Percentiles rank a stretch among this genome's conserved stretches.
phyloP scores from a whole-genome alignment of 2,329 filamentous ascomycete genomes.

The Xylariaceae sp. region DNA sequence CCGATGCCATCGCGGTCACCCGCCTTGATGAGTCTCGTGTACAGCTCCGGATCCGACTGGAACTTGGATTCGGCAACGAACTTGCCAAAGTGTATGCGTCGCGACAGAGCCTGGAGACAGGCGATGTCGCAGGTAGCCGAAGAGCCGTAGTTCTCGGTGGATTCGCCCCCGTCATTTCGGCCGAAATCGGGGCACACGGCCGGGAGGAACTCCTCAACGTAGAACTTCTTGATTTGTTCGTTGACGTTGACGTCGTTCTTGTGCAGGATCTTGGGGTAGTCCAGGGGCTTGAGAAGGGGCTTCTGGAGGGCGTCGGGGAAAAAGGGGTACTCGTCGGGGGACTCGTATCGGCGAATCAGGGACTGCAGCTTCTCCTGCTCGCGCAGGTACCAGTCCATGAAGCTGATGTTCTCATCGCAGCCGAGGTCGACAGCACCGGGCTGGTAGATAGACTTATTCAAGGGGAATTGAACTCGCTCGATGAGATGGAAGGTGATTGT shows the following conservation, averaged over 20 bases:
- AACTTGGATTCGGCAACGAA: constrained; percentile 98
- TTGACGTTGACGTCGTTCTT: constrained; percentile 89
- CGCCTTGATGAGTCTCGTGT: constrained; percentile 75
- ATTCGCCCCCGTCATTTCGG: constrained; percentile 74
- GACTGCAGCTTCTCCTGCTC: constrained; percentile 91
- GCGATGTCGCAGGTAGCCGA: constrained; percentile 86
- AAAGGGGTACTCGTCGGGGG: constrained; percentile 96
- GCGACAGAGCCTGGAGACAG: constrained; percentile 81
- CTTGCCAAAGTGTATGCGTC: constrained; percentile 95
- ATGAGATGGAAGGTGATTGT: constrained; percentile 97
- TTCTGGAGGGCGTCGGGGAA: constrained; percentile 75
- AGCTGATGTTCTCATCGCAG: constrained; percentile 50
- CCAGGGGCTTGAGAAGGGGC: constrained; percentile 79
- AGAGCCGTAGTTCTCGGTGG: constrained; percentile 91
- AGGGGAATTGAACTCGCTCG: constrained; percentile 93
- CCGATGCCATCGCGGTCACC: constrained; percentile 77
- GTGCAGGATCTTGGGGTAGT: constrained; percentile 85
- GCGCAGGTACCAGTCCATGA: constrained; percentile 89
- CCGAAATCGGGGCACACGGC: constrained; percentile 72
- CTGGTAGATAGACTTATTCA: constrained; percentile 82
- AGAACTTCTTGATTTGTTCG: constrained; percentile 76
- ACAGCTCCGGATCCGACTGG: constrained; percentile 71
- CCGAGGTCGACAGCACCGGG: constrained; percentile 77
- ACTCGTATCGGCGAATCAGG: constrained; percentile 87
- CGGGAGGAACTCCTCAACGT: constrained; percentile 78